Evolutionary conservation across 257 asterid genomes (phyloP), one percentile per base, ranked within the genome.

Genomic region (Plectranthus barbatus): DNA sequence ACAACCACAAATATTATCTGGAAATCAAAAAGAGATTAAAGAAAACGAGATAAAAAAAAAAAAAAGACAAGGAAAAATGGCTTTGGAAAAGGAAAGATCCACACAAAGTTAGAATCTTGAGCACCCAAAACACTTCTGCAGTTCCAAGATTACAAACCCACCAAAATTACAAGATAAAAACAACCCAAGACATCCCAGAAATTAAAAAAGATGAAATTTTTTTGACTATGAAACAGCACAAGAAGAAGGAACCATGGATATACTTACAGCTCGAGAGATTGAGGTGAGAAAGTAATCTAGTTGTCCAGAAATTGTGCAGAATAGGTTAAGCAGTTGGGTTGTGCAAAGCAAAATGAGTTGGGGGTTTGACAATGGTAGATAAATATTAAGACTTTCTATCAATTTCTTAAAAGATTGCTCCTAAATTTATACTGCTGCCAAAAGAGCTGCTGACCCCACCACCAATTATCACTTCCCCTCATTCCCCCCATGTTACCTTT

Each of bases 371-470:
- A 59, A 61, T 18, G 58, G 69, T 17, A 37, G 72, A 72, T 48
- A 68, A 42, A 39, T 37, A n/a, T 8, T 10, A 0, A 9, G 31
- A 45, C 65, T 69, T 52, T 19, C 11, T 57, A 26, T 12, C n/a
- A 17, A 52, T 8, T 49, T 56, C n/a, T 33, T 15, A 47, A 44
- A 67, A 62, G 61, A 66, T 49, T 33, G 62, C 21, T 55, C 74
- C 19, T 39, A 56, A n/a, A 65, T 66, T 70, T 68, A 62, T 62
- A 58, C 42, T 65, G 72, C 70, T 56, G 62, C 58, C 47, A 9
- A 66, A 70, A 29, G 67, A 55, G 56, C 34, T 46, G 33, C 23
- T 57, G 83, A 64, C 75, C 80, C 83, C 77, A 74, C 83, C 76
- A 74, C 51, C 79, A 36, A 74, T 57, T 66, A 66, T 70, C 69